phyloP scores from a whole-genome alignment of 2,329 filamentous ascomycete genomes.

The Calonectria pauciramosa region DNA sequence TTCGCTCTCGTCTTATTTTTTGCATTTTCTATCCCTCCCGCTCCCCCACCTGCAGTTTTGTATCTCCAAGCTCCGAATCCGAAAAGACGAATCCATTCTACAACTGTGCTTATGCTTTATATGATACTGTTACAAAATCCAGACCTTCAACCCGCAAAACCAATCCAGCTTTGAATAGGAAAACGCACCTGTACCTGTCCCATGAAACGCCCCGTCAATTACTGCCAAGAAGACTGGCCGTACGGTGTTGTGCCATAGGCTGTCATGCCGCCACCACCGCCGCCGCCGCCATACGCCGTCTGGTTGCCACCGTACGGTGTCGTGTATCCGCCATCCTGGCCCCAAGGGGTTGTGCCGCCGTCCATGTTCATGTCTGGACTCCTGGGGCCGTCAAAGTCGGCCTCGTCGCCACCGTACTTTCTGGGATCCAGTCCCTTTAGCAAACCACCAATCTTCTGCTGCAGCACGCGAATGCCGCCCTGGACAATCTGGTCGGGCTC shows the following conservation, averaged over 20 bases:
- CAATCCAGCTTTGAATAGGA: slow-evolving; percentile 38
- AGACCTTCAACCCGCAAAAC: slow-evolving; percentile 32
- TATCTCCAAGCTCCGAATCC: slow-evolving; percentile 16
- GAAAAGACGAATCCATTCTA: slow-evolving; percentile 42
- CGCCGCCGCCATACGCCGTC: slow-evolving; percentile 73
- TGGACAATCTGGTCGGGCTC: slow-evolving; percentile 92
- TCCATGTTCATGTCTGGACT: slow-evolving; percentile 76
- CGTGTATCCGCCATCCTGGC: slow-evolving; percentile 74
- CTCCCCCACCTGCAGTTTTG: neutral
- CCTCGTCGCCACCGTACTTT: slow-evolving; percentile 66
- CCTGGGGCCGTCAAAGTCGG: slow-evolving; percentile 73
- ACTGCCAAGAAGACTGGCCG: slow-evolving; percentile 66
- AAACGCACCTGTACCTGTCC: slow-evolving; percentile 31
- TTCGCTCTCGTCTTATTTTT: neutral
- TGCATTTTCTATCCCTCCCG: slow-evolving; percentile 9
- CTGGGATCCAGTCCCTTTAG: slow-evolving; percentile 69
- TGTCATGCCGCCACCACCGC: slow-evolving; percentile 63
- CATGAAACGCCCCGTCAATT: slow-evolving; percentile 43
- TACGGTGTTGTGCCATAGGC: slow-evolving; percentile 74
- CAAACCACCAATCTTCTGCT: slow-evolving; percentile 88
- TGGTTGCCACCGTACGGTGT: slow-evolving; percentile 76
- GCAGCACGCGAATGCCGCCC: slow-evolving; percentile 88
- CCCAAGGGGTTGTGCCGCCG: slow-evolving; percentile 67
- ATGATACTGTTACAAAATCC: slow-evolving; percentile 39
- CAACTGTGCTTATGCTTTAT: slow-evolving; percentile 46